Base-by-base conservation (phyloP, 192 early-diverging fungal genomes). In the Endogone sp. region DNA sequence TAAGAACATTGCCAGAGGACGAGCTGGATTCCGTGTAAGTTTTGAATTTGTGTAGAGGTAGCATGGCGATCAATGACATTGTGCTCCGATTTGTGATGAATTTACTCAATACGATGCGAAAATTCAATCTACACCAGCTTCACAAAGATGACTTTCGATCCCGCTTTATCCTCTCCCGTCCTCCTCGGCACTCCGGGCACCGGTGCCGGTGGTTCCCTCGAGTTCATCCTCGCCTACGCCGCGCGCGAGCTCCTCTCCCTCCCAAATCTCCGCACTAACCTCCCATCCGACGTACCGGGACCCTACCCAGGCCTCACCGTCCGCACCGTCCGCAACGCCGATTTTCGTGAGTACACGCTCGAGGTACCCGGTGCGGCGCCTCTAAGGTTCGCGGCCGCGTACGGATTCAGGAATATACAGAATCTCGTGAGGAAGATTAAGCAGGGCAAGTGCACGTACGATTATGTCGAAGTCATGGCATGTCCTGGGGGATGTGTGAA, bases 321-420 rank as follows among this genome's bases (percentile, higher is more conserved):
- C 54, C 86, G 87, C 70, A 88, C 81, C 0, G 92, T 93, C 2
- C 86, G 93, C 55, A 98, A 95, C 73, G 74, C 85, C 4, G 98
- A 98, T 74, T 90, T 91, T 55, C 83, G 84, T 30, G 93, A 94
- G 71, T 74, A 90, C 65, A 83, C 82, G 26, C 72, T 90, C 62
- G 74, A 49, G 37, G 0, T 49, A 49, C 37, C 37, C 2, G 78
- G 85, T 70, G 81, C 86, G 1, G 66, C 84, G 11, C 37, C 83
- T 99, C 28, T 79, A 80, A 68, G n/a, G n/a, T 98, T 99, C 84
- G 94, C 92, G 4, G 77, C 89, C 0, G 91, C 92, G 2, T 97
- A 98, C 78, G 96, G 98, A 8, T 99, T 99, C 84, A 83, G 95
- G 13, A 97, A 99, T 72, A 92, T 99, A 66, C 98, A 99, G 77